Percentiles rank a stretch among this genome's conserved stretches.
Conservation (phyloP, 108 stramenopile genomes). For the Skeletonema tropicum region DNA sequence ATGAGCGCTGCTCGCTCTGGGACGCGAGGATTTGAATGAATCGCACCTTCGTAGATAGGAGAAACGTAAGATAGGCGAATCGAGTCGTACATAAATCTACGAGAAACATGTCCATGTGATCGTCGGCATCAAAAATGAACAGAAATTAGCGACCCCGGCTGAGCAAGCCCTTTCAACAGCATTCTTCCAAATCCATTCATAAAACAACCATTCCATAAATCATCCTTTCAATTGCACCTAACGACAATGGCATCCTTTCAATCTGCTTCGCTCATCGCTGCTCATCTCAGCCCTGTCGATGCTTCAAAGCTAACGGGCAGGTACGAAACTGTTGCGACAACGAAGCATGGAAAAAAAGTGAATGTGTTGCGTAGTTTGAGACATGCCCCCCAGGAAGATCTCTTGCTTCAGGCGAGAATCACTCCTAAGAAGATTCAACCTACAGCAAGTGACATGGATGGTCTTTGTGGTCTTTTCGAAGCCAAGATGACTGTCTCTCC, state of each 20-base stretch:
- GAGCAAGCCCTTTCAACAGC: too few species aligned
- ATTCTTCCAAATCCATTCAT: too few species aligned
- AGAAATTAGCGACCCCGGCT: too few species aligned
- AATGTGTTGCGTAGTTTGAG: conserved; percentile 9
- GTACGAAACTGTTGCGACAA: conserved; percentile 18
- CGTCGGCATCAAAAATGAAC: too few species aligned
- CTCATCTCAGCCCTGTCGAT: conserved; percentile 18
- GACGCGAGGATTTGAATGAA: neutral
- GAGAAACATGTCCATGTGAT: too few species aligned
- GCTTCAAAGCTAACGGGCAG: conserved; percentile 23
- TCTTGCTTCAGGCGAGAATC: conserved; percentile 3
- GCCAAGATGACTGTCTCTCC: conserved; percentile 5
- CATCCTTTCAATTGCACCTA: neutral
- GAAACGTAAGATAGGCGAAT: too few species aligned
- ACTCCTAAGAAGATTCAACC: neutral
- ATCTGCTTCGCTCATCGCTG: conserved; percentile 6
- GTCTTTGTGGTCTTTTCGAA: conserved; percentile 11
- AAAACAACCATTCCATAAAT: too few species aligned
- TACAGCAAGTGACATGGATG: conserved; percentile 5
- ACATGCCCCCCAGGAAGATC: conserved; percentile 2
- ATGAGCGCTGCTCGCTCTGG: neutral
- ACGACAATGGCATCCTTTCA: conserved; percentile 3
- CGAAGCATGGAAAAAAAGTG: conserved; percentile 13
- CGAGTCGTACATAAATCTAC: too few species aligned
- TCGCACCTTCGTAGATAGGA: neutral